Evolutionary conservation across 306 rosid genomes (phyloP), one percentile per base, ranked within the genome.

Genomic region (Sechiopsis laciniata): DNA sequence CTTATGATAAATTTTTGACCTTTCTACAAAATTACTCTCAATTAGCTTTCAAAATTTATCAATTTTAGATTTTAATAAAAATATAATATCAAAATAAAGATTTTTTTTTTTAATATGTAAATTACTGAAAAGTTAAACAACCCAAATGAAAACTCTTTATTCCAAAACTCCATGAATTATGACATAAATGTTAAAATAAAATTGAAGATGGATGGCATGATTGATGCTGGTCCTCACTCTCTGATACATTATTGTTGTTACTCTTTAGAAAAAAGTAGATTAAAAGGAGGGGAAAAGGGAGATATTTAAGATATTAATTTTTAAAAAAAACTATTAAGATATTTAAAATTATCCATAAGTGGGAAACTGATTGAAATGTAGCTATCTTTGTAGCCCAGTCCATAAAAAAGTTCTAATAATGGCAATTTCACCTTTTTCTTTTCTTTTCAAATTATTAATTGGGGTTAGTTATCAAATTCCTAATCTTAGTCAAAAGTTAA

Each of bases 191-290:
- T 20, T 29, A 62, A 62, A 62, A 7, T 0, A 61, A 63, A 61
- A 35, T 29, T 15, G 48, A 17, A 64, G 8, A n/a, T 40, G 71
- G 14, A 42, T 65, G 52, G 51, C 15, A 65, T 65, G 71, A 65
- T 65, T 65, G 71, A 65, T 42, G 55, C 17, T 45, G 35, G 72
- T 66, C 72, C 72, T 66, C 10, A 67, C 72, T 65, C 54, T 65
- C 40, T 65, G 71, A 65, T 17, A 4, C 29, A 37, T 65, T n/a
- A 37, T 65, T n/a, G 29, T 19, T 65, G 51, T 17, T 17, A 17
- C 9, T 65, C 52, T 65, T 65, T 65, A 40, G 71, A 45, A 66
- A 12, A 52, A 66, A 45, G 55, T 66, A 12, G 55, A 46, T 17
- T 11, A 42, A 66, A 66, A 66, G 35, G 53, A 8, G 16, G 10